Evolutionary conservation across 176 grass and related monocot genomes (phyloP).

Genomic region (Calamus simplicifolius): DNA sequence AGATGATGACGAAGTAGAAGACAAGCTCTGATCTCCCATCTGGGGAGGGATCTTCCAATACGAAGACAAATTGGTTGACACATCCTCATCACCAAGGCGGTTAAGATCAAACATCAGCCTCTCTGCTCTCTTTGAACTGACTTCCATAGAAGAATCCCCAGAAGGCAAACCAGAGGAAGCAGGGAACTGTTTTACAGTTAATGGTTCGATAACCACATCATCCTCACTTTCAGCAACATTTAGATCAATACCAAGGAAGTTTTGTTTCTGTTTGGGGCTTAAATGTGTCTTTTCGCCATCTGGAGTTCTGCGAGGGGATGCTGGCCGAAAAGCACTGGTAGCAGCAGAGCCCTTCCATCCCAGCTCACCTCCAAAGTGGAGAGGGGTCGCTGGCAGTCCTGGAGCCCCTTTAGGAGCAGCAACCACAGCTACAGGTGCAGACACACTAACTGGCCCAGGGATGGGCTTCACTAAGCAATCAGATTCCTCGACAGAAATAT

Average conservation of each 20-base stretch:
- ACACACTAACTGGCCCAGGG: constrained; percentile 31
- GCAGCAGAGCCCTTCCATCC: constrained; percentile 19
- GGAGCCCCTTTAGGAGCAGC: constrained; percentile 46
- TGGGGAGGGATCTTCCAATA: neutral
- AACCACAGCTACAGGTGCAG: constrained; percentile 55
- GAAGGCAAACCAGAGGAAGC: neutral
- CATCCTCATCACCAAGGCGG: constrained; percentile 12
- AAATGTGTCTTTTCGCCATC: neutral
- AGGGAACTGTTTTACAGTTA: neutral
- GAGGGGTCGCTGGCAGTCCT: constrained; percentile 34
- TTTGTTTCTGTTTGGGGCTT: constrained; percentile 6
- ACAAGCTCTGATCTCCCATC: constrained; percentile 8
- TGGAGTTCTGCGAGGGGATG: constrained; percentile 11
- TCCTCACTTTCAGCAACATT: constrained; percentile 8
- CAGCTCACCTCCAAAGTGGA: constrained; percentile 32
- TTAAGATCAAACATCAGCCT: constrained; percentile 14
- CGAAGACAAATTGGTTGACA: neutral
- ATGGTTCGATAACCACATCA: neutral
- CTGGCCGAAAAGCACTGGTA: constrained; percentile 19
- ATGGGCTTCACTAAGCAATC: constrained; percentile 18
- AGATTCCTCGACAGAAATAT: constrained; percentile 33
- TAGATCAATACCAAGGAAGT: constrained; percentile 2
- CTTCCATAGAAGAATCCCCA: constrained; percentile 7
- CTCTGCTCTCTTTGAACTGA: constrained; percentile 9
- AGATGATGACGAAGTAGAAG: constrained; percentile 18